phyloP scores from a whole-genome alignment of 2,329 filamentous ascomycete species.

The Penicillium sp. region DNA sequence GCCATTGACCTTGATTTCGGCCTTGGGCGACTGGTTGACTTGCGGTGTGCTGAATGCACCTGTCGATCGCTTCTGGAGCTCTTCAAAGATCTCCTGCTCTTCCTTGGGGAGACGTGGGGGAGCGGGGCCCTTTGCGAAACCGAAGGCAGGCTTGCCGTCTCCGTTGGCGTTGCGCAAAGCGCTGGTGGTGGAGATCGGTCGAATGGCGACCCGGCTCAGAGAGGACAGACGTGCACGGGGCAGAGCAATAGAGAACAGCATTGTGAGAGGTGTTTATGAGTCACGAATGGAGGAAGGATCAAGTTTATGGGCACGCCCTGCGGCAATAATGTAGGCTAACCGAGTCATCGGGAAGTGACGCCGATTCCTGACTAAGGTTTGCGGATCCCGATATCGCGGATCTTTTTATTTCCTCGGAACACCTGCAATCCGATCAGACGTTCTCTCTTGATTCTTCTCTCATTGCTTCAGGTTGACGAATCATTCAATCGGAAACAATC shows the following conservation, averaged over 20 bases:
- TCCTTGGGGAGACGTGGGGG: conserved; percentile 85
- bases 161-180: conserved; percentile 20
- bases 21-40: conserved; percentile 53
- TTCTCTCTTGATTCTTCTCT: conserved; percentile 18
- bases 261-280: conserved; percentile 9
- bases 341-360: conserved; percentile 9
- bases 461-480: background rate
- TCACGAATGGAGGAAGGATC: background rate
- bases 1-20: conserved; percentile 54
- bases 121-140: conserved; percentile 56
- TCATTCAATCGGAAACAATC: background rate
- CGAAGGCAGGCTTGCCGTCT: conserved; percentile 31
- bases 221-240: conserved; percentile 47
- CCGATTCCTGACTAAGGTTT: conserved; percentile 12
- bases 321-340: background rate
- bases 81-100: conserved; percentile 88
- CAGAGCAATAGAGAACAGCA: conserved; percentile 20
- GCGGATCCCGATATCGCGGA: conserved; percentile 6
- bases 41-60: conserved; percentile 71
- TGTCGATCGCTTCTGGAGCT: conserved; percentile 74
- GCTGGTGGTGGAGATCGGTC: conserved; percentile 29
- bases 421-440: background rate
- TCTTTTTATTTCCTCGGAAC: background rate
- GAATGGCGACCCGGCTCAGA: conserved; percentile 16
- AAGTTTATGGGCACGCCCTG: background rate